A percentile compares a stretch with the other conserved stretches of the same genome.
phyloP scores from a whole-genome alignment of 352 stramenopile species.

The Phytophthora pini region DNA sequence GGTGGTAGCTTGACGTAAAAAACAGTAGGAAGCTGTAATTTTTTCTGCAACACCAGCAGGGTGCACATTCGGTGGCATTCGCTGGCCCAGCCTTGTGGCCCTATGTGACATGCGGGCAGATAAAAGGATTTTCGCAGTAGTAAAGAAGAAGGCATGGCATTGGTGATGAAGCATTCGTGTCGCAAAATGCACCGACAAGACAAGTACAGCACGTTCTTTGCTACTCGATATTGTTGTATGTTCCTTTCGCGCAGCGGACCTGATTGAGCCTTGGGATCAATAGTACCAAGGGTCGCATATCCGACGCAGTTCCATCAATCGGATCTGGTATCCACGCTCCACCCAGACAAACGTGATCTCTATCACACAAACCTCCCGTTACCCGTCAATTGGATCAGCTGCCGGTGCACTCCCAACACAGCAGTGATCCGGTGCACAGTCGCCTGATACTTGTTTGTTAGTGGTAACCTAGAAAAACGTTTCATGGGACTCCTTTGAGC shows the following conservation, averaged over 20 bases:
- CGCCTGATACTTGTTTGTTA: conserved; percentile 61
- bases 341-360: conserved; percentile 69
- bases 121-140: conserved; percentile 66
- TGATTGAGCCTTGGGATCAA: conserved; percentile 62
- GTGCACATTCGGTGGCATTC: conserved; percentile 57
- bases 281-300: conserved; percentile 74
- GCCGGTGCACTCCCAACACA: conserved; percentile 59
- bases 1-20: conserved; percentile 82
- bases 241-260: conserved; percentile 68
- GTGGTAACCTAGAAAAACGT: conserved; percentile 76
- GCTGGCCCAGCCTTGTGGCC: conserved; percentile 57
- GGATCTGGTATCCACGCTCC: conserved; percentile 59
- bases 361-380: conserved; percentile 57
- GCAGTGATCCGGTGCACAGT: conserved; percentile 72
- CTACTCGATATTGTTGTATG: conserved; percentile 61
- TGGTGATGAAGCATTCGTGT: conserved; percentile 63
- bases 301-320: conserved; percentile 59
- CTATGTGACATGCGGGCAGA: conserved; percentile 87
- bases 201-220: conserved; percentile 47
- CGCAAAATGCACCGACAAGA: conserved; percentile 75
- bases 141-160: conserved; percentile 64
- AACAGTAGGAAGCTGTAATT: conserved; percentile 75
- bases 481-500: conserved; percentile 63
- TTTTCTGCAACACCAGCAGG: conserved; percentile 63
- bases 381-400: conserved; percentile 45